These are phyloP conservation scores for Immersiporthe knoxdaviesiana DNA, from an alignment of 2,329 filamentous ascomycete species.

Conservation along the genomic window DNA sequence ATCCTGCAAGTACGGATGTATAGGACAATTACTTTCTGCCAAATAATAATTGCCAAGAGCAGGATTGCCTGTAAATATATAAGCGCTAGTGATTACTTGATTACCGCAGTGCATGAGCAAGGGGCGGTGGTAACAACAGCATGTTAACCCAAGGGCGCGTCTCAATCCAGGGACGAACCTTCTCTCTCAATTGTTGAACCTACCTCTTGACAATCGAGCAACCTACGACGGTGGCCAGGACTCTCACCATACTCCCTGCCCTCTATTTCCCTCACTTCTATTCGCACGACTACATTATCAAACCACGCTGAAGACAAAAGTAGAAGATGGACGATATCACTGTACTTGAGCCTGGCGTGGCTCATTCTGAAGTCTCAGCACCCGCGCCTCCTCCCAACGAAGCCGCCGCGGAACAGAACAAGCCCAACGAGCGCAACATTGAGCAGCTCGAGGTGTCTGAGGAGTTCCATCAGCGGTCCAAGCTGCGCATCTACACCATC, in stretches of 20 bases:
- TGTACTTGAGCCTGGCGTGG: background rate
- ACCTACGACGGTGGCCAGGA: background rate
- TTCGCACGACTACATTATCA: background rate
- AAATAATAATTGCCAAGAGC: background rate
- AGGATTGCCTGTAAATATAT: background rate
- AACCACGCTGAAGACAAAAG: too few relatives aligned
- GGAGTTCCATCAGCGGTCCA: background rate
- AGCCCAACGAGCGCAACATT: constrained; percentile 2
- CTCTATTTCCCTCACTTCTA: background rate
- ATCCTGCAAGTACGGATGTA: background rate
- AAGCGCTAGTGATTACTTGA: constrained; percentile 6
- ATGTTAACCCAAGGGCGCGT: background rate
- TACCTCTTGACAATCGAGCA: background rate
- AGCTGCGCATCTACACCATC: background rate
- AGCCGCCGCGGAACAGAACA: background rate
- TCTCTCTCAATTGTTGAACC: background rate
- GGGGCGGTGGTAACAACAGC: background rate
- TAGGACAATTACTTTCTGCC: background rate
- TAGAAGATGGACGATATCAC: constrained; percentile 11
- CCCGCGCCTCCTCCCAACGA: background rate
- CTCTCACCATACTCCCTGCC: background rate
- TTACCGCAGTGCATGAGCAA: background rate
- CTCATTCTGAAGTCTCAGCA: background rate
- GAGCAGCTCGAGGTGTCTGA: constrained; percentile 1
- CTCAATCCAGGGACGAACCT: background rate